Base-by-base conservation (phyloP, 179 eudicot genomes). In the Nepenthes alata region DNA sequence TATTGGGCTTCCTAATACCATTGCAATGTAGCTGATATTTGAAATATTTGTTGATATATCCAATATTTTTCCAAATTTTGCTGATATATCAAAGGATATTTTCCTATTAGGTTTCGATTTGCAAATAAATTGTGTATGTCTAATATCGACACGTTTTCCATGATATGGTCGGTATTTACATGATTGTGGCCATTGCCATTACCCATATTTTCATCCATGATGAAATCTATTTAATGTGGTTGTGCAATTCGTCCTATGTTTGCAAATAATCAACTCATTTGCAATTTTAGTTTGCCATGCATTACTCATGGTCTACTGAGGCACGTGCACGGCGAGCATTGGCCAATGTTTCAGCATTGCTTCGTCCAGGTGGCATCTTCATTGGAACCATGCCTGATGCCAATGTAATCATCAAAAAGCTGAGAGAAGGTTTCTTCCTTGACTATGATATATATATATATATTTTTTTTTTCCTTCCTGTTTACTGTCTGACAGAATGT, bases 301-400 rank as follows among this genome's bases (percentile, higher is more conserved):
- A 90, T 77, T 93, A 93, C 70, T 93, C 98, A 35, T 93, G 98
- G 98, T 93, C 98, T 61, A 90, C 97, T 37, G 97, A 90, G 85
- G 91, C 90, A 74, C 97, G 98, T 70, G 98, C 98, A 54, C 82
- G 98, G 47, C 80, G 91, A 71, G 97, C 98, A 64, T 75, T 93
- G 78, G 95, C 94, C 56, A 93, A 87, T 78, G 93, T 93, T 66
- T 90, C 98, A 58, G 85, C 94, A 64, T 83, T 93, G 63, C 95
- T 93, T 74, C 85, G 96, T 16, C 97, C 98, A 15, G 98, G 98
- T 57, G 98, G 98, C 74, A 79, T 74, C 67, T 81, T 93, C 67
- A 93, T 93, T 78, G 98, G 98, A 61, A 93, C 98, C 6, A 87
- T 93, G 96, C 98, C 98, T 61, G 98, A 93, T 78, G 86, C 98